Conservation (phyloP, 1,139 yeast genomes). For the Candida freyschussii region DNA sequence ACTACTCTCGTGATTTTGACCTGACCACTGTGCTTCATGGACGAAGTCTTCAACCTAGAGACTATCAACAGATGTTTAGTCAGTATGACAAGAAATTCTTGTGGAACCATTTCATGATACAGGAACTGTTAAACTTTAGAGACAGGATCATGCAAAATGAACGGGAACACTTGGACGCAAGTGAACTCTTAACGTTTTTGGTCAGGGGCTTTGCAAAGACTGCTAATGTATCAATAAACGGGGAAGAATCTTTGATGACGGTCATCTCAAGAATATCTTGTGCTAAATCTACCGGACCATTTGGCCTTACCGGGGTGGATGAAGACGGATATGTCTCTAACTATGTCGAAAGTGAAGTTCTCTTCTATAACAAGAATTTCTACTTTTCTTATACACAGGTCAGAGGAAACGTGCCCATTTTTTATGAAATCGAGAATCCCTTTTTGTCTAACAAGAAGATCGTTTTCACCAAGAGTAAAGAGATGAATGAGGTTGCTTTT, state of each 20-base stretch:
- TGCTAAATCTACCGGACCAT: slow-evolving; percentile 52
- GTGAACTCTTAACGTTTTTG: slow-evolving; percentile 54
- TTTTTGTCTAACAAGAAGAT: slow-evolving; percentile 47
- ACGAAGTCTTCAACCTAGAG: slow-evolving; percentile 34
- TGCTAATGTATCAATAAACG: slow-evolving; percentile 41
- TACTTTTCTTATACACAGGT: slow-evolving; percentile 56
- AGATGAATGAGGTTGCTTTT: slow-evolving; percentile 62
- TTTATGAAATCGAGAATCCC: slow-evolving; percentile 51
- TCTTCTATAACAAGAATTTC: slow-evolving; percentile 47
- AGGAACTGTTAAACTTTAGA: slow-evolving; percentile 57
- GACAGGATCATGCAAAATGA: slow-evolving; percentile 49
- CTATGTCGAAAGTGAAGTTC: slow-evolving; percentile 61
- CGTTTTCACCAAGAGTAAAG: slow-evolving; percentile 53
- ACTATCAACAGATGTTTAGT: slow-evolving; percentile 37
- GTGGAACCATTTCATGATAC: slow-evolving; percentile 61
- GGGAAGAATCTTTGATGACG: slow-evolving; percentile 45
- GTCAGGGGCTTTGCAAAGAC: slow-evolving; percentile 66
- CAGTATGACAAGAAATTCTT: slow-evolving; percentile 51
- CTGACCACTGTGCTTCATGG: slow-evolving; percentile 58
- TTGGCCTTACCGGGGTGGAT: slow-evolving; percentile 68
- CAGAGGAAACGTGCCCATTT: slow-evolving; percentile 67
- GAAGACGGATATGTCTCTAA: slow-evolving; percentile 68
- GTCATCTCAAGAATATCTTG: slow-evolving; percentile 66
- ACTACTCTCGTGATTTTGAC: slow-evolving; percentile 62
- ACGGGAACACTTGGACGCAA: slow-evolving; percentile 45